These are phyloP conservation scores for Diaporthe destruens DNA, from an alignment of 2,329 filamentous ascomycete species.

Conservation along the genomic window DNA sequence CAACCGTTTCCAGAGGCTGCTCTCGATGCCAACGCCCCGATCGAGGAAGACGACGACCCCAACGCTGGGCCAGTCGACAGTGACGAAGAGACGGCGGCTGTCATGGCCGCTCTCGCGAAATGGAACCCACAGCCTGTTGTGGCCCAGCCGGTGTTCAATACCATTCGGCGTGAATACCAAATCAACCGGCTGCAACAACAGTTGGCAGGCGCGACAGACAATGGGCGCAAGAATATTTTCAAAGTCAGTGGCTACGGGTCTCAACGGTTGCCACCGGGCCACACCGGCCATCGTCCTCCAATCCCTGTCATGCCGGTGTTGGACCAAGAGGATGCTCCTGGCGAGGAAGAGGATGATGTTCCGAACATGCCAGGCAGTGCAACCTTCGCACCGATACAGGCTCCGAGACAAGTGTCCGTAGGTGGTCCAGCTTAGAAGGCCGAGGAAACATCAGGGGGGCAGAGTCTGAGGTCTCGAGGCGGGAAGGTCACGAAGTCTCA, in stretches of 20 bases:
- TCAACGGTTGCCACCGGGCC: conserved; percentile 65
- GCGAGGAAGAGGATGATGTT: conserved; percentile 64
- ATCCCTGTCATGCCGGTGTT: conserved; percentile 48
- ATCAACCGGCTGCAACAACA: conserved; percentile 74
- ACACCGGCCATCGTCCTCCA: conserved; percentile 52
- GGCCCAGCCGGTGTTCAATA: conserved; percentile 71
- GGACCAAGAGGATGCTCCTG: conserved; percentile 68
- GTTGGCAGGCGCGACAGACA: conserved; percentile 74
- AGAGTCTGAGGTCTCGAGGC: not conserved
- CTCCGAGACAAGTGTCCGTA: conserved; percentile 39
- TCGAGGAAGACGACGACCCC: conserved; percentile 86
- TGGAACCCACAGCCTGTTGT: conserved; percentile 85
- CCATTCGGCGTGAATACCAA: conserved; percentile 74
- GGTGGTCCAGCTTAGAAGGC: conserved; percentile 37
- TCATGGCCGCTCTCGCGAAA: conserved; percentile 84
- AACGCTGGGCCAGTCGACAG: conserved; percentile 88
- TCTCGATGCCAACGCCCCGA: conserved; percentile 91
- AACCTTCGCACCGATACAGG: conserved; percentile 39
- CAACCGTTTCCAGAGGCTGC: conserved; percentile 76
- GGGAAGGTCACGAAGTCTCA: not conserved
- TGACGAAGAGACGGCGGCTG: conserved; percentile 90
- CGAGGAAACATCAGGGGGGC: not conserved
- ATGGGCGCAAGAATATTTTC: conserved; percentile 75
- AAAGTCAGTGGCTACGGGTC: conserved; percentile 68
- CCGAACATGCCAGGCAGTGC: conserved; percentile 39